Conservation (phyloP, 805 yeast species). For the Trichomonascus vanleenenianus region DNA sequence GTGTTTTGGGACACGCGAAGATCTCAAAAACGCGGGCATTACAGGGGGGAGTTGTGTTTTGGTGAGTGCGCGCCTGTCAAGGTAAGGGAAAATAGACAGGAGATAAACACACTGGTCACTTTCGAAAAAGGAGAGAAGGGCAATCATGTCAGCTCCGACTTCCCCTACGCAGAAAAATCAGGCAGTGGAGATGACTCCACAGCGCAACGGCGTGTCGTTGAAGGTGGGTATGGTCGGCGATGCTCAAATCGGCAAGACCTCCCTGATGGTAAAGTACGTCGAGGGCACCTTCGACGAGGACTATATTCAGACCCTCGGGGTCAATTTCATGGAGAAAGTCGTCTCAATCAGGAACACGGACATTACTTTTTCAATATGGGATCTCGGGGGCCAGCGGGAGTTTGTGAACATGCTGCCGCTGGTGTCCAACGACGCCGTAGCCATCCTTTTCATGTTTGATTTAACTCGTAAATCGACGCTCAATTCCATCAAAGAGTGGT, state of each 20-base stretch:
- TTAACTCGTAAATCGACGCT: conserved; percentile 78
- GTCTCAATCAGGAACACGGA: conserved; percentile 79
- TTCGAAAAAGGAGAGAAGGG: neutral
- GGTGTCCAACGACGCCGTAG: conserved; percentile 87
- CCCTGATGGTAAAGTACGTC: conserved; percentile 94
- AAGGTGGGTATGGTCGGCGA: conserved; percentile 94
- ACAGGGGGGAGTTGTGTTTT: too few relatives aligned
- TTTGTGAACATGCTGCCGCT: conserved; percentile 92
- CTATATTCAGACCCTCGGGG: conserved; percentile 91
- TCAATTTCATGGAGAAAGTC: conserved; percentile 87
- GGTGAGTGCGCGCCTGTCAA: too few relatives aligned
- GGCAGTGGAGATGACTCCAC: conserved; percentile 24
- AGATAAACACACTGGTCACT: neutral
- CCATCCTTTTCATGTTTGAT: conserved; percentile 84
- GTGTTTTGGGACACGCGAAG: too few relatives aligned
- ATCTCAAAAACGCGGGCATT: too few relatives aligned
- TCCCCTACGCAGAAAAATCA: conserved; percentile 7
- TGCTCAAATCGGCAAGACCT: conserved; percentile 93
- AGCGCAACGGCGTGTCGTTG: conserved; percentile 32
- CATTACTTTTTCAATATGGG: conserved; percentile 90
- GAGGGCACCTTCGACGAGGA: conserved; percentile 88
- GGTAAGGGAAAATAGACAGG: neutral
- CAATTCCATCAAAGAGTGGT: conserved; percentile 91
- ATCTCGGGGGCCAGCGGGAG: conserved; percentile 91
- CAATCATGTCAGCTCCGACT: conserved; percentile 4